Percentiles rank a stretch among this genome's conserved stretches.
phyloP scores from a whole-genome alignment of 2,329 filamentous ascomycete species.

The Pyricularia grisea region DNA sequence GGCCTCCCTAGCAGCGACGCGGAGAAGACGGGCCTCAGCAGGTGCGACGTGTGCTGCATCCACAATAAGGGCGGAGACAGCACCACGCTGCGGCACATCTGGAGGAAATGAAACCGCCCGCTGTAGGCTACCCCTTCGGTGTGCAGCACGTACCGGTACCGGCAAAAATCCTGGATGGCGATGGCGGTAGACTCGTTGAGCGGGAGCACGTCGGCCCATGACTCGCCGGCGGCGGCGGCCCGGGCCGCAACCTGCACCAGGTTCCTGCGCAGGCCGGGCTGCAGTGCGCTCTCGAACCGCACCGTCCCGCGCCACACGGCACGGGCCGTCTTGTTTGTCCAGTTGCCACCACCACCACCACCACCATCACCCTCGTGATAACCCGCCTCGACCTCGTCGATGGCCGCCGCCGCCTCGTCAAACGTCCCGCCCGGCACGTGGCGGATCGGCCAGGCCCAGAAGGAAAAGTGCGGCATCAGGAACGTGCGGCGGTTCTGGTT shows the following conservation, averaged over 20 bases:
- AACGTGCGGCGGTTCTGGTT: constrained; percentile 26
- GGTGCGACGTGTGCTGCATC: constrained; percentile 40
- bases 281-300: constrained; percentile 37
- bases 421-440: constrained; percentile 32
- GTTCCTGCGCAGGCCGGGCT: constrained; percentile 8
- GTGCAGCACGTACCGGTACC: constrained; percentile 40
- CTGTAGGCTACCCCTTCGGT: constrained; percentile 46
- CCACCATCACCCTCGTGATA: background rate
- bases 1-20: constrained; percentile 14
- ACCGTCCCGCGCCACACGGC: constrained; percentile 43
- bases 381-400: constrained; percentile 24
- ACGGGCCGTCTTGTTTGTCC: constrained; percentile 26
- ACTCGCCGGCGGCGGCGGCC: no score
- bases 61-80: constrained; percentile 36
- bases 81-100: constrained; percentile 37
- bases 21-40: constrained; percentile 34
- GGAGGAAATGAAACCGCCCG: constrained; percentile 40
- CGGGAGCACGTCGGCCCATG: constrained; percentile 38
- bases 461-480: constrained; percentile 46
- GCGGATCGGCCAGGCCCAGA: constrained; percentile 43
- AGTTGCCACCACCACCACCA: constrained; percentile 2
- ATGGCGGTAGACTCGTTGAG: constrained; percentile 34
- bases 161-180: constrained; percentile 39
- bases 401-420: constrained; percentile 25
- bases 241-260: background rate